Conservation (phyloP, 768 basidiomycete genomes). For the Naganishia friedmannii region DNA sequence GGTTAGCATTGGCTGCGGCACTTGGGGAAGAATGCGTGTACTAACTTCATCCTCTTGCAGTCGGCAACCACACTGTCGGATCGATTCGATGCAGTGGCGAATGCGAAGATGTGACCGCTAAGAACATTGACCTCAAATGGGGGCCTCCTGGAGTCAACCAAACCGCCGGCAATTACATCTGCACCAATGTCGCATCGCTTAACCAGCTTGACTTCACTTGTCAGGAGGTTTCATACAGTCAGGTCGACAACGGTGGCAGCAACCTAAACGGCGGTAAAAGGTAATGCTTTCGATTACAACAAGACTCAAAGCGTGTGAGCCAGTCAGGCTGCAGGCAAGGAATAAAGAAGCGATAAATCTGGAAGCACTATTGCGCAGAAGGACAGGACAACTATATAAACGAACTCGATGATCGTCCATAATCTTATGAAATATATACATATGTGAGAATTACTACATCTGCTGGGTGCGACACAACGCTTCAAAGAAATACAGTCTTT, state of each 20-base stretch:
- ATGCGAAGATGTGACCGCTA: constrained; percentile 54
- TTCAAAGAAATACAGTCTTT: background rate
- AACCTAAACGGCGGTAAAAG: constrained; percentile 13
- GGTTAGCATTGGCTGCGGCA: background rate
- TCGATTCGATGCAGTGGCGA: constrained; percentile 58
- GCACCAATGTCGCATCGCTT: constrained; percentile 40
- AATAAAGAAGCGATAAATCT: background rate
- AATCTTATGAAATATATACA: background rate
- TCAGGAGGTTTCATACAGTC: constrained; percentile 26
- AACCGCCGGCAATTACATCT: constrained; percentile 58
- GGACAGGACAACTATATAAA: background rate
- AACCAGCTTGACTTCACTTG: constrained; percentile 25
- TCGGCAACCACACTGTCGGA: constrained; percentile 57
- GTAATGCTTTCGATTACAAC: background rate
- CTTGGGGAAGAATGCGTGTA: too few relatives aligned
- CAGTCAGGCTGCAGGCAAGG: background rate
- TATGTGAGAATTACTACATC: too few relatives aligned
- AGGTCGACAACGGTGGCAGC: constrained; percentile 21
- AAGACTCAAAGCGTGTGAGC: background rate
- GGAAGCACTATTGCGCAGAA: background rate
- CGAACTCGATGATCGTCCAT: background rate
- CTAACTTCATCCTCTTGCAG: background rate
- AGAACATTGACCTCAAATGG: constrained; percentile 41
- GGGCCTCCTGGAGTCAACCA: constrained; percentile 39
- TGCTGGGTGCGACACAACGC: too few relatives aligned